These are phyloP conservation scores for Straminergon stramineum DNA, from an alignment of 225 moss, liverwort and hornwort species.

Conservation along the genomic window DNA sequence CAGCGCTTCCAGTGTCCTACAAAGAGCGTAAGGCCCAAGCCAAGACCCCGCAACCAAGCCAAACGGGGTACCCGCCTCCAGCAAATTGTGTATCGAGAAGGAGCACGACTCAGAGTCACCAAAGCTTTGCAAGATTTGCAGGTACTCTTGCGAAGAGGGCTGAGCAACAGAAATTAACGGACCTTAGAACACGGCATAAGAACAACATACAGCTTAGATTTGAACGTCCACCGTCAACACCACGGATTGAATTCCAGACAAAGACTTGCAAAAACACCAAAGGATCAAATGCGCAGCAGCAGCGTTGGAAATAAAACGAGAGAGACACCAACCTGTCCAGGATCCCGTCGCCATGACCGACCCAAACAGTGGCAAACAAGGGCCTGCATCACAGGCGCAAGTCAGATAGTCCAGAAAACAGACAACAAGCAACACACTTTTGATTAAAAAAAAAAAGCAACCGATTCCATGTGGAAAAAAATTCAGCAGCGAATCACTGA, in stretches of 20 bases:
- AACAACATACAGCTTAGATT: background rate
- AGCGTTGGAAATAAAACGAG: background rate
- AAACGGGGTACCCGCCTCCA: conserved; percentile 68
- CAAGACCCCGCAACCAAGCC: conserved; percentile 84
- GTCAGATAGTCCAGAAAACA: background rate
- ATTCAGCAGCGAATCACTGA: background rate
- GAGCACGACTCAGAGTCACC: conserved; percentile 73
- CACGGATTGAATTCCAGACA: background rate
- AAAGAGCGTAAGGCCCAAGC: conserved; percentile 93
- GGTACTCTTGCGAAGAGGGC: conserved; percentile 62
- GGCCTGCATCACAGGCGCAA: conserved; percentile 54
- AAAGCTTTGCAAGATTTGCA: conserved; percentile 82
- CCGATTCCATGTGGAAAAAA: background rate
- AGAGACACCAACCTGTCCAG: conserved; percentile 45
- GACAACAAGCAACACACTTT: background rate
- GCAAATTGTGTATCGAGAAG: conserved; percentile 79
- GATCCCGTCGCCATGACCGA: conserved; percentile 75
- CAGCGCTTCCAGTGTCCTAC: conserved; percentile 86
- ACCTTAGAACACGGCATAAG: background rate
- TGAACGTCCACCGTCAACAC: background rate
- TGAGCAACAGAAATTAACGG: conserved; percentile 13
- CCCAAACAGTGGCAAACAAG: conserved; percentile 82
- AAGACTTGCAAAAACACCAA: background rate
- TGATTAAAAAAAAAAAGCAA: background rate
- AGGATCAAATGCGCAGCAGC: background rate